Base-by-base conservation (phyloP, 225 moss, liverwort and hornwort genomes). In the Polytrichum commune region DNA sequence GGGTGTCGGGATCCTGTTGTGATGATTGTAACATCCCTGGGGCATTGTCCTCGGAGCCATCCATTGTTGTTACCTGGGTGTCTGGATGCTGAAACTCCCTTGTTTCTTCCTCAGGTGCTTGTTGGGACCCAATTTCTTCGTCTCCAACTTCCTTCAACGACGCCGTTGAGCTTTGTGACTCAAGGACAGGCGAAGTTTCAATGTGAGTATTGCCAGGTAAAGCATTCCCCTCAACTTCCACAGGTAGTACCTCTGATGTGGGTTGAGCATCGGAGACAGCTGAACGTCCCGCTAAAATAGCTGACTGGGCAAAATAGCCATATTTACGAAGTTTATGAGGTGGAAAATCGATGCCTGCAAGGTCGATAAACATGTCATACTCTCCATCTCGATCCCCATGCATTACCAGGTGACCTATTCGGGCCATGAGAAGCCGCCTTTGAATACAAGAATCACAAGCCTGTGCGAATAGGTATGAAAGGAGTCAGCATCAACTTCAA, bases 151-250 rank as follows among this genome's bases (percentile, higher is more conserved):
- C 22, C 73, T 77, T 80, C 19, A 19, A 60, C 1, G 62, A 86
- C 55, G 74, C 81, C 3, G 64, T 67, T 1, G 83, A 81, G 60
- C 72, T 79, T 35, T 72, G 78, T 54, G 81, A 78, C 46, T 81
- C 82, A 8, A 72, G 29, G 5, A 69, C 69, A 6, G 67, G 76
- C 27, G 63, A 27, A 46, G 71, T 74, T 25, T 74, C 74, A 16
- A 33, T 33, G 5, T 27, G 62, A 18, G 32, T 75, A 5, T n/a
- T 4, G 53, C 18, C 71, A 22, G 19, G 62, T 29, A 46, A 46
- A 46, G 28, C 63, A 28, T 46, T 62, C 18, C 32, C 72, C 38
- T 70, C 77, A 29, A 16, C 20, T 67, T 26, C 19, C 19, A 28
- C 22, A 10, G 13, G 29, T 26, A 26, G 29, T 1, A 35, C 9